These are phyloP conservation scores for Hortiboletus campestris DNA, from an alignment of 768 basidiomycete genomes.

Conservation along the genomic window DNA sequence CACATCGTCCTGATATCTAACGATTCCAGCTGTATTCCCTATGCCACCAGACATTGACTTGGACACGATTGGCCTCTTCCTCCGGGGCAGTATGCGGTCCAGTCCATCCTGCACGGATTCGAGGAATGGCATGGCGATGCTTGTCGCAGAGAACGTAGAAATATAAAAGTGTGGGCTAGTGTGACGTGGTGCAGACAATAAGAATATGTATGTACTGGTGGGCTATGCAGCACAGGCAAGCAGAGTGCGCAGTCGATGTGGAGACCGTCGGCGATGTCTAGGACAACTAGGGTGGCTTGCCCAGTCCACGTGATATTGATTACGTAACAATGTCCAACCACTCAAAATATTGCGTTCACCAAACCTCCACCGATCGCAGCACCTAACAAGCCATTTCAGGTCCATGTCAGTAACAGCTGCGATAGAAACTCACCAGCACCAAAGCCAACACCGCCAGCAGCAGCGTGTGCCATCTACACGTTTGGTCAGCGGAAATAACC, in stretches of 20 bases:
- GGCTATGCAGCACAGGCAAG: constrained; percentile 13
- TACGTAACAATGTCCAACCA: constrained; percentile 14
- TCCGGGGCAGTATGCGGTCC: constrained; percentile 30
- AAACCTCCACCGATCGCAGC: constrained; percentile 53
- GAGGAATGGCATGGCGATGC: constrained; percentile 25
- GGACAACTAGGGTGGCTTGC: neutral
- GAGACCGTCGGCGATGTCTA: neutral
- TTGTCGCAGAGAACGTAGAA: neutral
- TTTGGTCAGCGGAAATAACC: constrained; percentile 20
- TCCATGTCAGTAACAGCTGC: neutral
- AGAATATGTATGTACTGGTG: constrained; percentile 9
- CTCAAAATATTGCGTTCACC: constrained; percentile 47
- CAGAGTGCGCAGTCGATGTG: constrained; percentile 9
- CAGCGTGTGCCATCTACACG: constrained; percentile 52
- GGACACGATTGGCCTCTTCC: constrained; percentile 21
- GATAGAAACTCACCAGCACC: constrained; percentile 56
- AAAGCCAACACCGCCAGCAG: constrained; percentile 72
- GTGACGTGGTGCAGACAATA: neutral
- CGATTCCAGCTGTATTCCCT: constrained; percentile 56
- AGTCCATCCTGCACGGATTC: constrained; percentile 30
- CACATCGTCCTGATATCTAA: constrained; percentile 71
- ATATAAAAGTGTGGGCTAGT: neutral
- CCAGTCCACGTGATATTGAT: constrained; percentile 24
- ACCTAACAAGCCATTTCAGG: constrained; percentile 29
- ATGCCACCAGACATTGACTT: constrained; percentile 52